phyloP scores from a whole-genome alignment of 2,329 filamentous ascomycete genomes.

The Colletotrichum aenigma region DNA sequence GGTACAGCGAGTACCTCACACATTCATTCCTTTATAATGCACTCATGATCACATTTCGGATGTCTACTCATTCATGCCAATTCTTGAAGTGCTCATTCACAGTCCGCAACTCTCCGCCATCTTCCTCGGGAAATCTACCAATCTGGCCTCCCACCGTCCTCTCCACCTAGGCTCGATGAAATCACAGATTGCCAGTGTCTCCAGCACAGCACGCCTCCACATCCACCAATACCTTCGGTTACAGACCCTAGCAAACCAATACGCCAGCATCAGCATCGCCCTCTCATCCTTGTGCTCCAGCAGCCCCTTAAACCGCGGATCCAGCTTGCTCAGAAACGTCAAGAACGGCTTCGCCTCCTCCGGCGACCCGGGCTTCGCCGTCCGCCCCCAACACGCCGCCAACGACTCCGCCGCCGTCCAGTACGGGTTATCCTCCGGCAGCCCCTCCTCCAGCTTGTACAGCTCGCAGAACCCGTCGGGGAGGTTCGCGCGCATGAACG shows the following conservation, averaged over 20 bases:
- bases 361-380: not conserved
- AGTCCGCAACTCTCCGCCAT: not conserved
- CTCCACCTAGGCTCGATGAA: constrained; percentile 29
- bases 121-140: not conserved
- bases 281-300: constrained; percentile 54
- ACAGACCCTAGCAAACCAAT: constrained; percentile 58
- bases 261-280: constrained; percentile 59
- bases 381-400: not conserved
- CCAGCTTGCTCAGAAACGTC: constrained; percentile 49
- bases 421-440: constrained; percentile 32
- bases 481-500: constrained; percentile 24
- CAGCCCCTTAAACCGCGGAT: constrained; percentile 45
- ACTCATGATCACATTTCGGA: not conserved
- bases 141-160: not conserved
- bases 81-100: not conserved
- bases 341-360: constrained; percentile 44
- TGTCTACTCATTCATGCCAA: no score
- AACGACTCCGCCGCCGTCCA: constrained; percentile 29
- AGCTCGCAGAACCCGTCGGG: constrained; percentile 33
- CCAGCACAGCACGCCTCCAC: constrained; percentile 45
- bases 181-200: constrained; percentile 54
- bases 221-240: constrained; percentile 51
- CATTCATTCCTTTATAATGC: not conserved
- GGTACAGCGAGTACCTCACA: not conserved
- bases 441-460: constrained; percentile 27